Percentiles rank a stretch among this genome's conserved stretches.
These are phyloP conservation scores for Neurospora sp. DNA, from an alignment of 495 filamentous ascomycete genomes.

Conservation along the genomic window DNA sequence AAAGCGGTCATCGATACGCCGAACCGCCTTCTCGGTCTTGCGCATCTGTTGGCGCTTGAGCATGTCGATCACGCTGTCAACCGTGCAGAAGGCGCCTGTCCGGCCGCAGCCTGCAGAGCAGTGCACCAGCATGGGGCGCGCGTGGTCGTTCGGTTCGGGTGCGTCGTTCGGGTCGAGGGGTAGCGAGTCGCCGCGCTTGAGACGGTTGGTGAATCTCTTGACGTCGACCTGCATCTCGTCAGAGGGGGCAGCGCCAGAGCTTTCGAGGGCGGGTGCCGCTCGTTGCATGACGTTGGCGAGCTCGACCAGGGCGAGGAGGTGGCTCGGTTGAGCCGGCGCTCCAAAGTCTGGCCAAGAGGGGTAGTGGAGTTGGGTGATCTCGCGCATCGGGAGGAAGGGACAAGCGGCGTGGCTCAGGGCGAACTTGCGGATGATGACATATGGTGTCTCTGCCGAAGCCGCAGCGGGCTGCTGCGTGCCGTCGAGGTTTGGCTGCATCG, in stretches of 20 bases:
- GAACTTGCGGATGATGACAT: slow-evolving; percentile 80
- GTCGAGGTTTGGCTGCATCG: slow-evolving; percentile 10
- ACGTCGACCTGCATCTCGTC: background rate
- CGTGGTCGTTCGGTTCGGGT: slow-evolving; percentile 40
- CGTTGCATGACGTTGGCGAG: slow-evolving; percentile 60
- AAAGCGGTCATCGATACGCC: slow-evolving; percentile 22
- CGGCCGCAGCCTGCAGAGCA: slow-evolving; percentile 93
- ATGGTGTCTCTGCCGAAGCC: slow-evolving; percentile 45
- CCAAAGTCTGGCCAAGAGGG: slow-evolving; percentile 95
- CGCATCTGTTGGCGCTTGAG: slow-evolving; percentile 62
- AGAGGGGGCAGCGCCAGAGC: slow-evolving; percentile 30
- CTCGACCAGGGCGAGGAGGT: slow-evolving; percentile 80
- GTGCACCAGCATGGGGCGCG: slow-evolving; percentile 77
- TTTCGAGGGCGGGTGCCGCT: slow-evolving; percentile 28
- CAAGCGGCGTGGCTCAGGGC: slow-evolving; percentile 63
- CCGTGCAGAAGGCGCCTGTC: slow-evolving; percentile 92
- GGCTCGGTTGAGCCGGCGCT: slow-evolving; percentile 75
- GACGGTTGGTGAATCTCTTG: background rate
- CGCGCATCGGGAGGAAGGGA: slow-evolving; percentile 79
- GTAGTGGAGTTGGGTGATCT: slow-evolving; percentile 93
- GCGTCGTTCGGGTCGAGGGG: slow-evolving; percentile 34
- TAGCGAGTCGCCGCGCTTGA: slow-evolving; percentile 7
- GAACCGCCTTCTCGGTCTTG: slow-evolving; percentile 19
- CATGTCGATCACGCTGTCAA: slow-evolving; percentile 91
- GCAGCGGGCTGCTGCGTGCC: background rate